These are phyloP conservation scores for Ogataea minuta DNA, from an alignment of 805 yeast genomes.

Conservation along the genomic window DNA sequence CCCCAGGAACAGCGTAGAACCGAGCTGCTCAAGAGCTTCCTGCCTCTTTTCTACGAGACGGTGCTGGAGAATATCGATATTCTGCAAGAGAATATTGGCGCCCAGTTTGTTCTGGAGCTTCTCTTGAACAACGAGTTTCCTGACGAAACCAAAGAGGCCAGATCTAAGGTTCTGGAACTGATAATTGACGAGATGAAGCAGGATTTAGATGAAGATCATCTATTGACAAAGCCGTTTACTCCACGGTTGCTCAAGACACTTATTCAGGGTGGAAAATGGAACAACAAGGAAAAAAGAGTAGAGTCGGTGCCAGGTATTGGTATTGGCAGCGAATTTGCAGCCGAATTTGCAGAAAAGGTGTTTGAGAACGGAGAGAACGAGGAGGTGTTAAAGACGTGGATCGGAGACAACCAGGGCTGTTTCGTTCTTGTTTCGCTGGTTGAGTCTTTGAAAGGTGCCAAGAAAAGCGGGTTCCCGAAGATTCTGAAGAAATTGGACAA, in stretches of 20 bases:
- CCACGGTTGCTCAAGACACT: slow-evolving; percentile 71
- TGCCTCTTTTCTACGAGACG: slow-evolving; percentile 61
- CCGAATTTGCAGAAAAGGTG: slow-evolving; percentile 41
- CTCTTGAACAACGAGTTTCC: slow-evolving; percentile 46
- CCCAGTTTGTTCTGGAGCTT: slow-evolving; percentile 80
- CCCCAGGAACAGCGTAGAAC: slow-evolving; percentile 71
- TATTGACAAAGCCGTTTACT: slow-evolving; percentile 68
- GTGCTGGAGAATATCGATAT: slow-evolving; percentile 51
- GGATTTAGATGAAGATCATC: slow-evolving; percentile 67
- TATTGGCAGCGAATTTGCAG: slow-evolving; percentile 61
- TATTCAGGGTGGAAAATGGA: slow-evolving; percentile 85
- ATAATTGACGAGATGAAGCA: slow-evolving; percentile 62
- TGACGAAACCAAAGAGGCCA: slow-evolving; percentile 29
- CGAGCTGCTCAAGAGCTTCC: slow-evolving; percentile 64
- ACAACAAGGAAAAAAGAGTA: slow-evolving; percentile 55
- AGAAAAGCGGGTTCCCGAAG: slow-evolving; percentile 45
- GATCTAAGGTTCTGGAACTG: slow-evolving; percentile 50
- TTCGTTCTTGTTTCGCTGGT: slow-evolving; percentile 79
- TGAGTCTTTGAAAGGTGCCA: slow-evolving; percentile 57
- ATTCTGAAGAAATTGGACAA: slow-evolving; percentile 52
- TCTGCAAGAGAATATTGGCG: slow-evolving; percentile 69
- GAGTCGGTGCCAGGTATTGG: slow-evolving; percentile 43
- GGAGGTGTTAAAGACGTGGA: slow-evolving; percentile 61
- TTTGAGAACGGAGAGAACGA: slow-evolving; percentile 52
- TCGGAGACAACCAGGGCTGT: slow-evolving; percentile 59